Conservation (phyloP, 805 yeast species). For the Saturnispora dispora region DNA sequence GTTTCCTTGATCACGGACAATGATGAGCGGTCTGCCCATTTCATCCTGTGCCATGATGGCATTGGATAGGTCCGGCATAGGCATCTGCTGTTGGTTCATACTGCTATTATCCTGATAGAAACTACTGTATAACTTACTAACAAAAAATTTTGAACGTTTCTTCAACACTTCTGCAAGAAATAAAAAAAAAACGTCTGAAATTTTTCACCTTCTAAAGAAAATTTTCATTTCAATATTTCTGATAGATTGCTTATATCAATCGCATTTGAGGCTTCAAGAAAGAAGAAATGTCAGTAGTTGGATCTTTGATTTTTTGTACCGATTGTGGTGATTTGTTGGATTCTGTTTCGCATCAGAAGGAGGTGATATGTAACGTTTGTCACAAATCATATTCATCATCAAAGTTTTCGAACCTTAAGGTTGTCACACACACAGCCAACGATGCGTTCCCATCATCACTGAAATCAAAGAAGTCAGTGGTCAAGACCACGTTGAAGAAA, state of each 20-base stretch:
- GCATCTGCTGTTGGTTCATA: slow-evolving; percentile 25
- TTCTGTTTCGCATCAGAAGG: slow-evolving; percentile 39
- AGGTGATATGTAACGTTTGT: slow-evolving; percentile 28
- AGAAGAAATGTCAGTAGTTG: slow-evolving; percentile 77
- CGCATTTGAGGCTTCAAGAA: neutral
- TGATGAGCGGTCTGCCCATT: slow-evolving; percentile 97
- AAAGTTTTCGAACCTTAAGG: slow-evolving; percentile 70
- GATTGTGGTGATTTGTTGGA: slow-evolving; percentile 89
- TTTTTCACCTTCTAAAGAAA: neutral
- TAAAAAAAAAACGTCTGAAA: neutral
- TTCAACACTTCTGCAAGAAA: neutral
- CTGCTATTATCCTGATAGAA: neutral
- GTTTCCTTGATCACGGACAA: slow-evolving; percentile 69
- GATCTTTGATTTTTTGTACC: slow-evolving; percentile 86
- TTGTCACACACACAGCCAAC: slow-evolving; percentile 77
- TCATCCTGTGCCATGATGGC: slow-evolving; percentile 99
- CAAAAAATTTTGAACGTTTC: neutral
- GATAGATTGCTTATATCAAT: neutral
- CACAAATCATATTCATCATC: slow-evolving; percentile 31
- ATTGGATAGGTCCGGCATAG: slow-evolving; percentile 88
- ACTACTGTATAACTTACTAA: neutral
- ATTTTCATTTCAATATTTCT: neutral
- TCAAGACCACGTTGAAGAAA: slow-evolving; percentile 70
- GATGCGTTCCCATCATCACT: slow-evolving; percentile 90
- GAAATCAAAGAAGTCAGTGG: slow-evolving; percentile 76